A percentile compares a stretch with the other conserved stretches of the same genome.
These are phyloP conservation scores for Fusarium sororula DNA, from an alignment of 2,329 filamentous ascomycete genomes.

Conservation along the genomic window DNA sequence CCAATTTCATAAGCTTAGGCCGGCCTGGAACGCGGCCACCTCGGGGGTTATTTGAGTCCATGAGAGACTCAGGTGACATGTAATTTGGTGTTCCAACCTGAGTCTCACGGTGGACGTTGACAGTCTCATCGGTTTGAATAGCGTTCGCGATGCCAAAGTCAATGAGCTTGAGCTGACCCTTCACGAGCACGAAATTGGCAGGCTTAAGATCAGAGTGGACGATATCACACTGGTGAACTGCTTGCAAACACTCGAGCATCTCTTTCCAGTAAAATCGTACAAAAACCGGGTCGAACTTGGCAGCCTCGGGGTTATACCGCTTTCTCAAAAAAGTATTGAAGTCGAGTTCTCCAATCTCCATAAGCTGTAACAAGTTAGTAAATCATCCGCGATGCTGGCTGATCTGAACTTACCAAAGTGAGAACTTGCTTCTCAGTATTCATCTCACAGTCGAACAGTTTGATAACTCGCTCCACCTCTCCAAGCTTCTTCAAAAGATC, in stretches of 20 bases:
- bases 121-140: constrained; percentile 93
- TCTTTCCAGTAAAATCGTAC: constrained; percentile 99
- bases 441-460: constrained; percentile 90
- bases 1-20: constrained; percentile 90
- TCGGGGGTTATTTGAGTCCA: constrained; percentile 79
- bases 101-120: constrained; percentile 95
- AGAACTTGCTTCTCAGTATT: constrained; percentile 91
- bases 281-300: constrained; percentile 86
- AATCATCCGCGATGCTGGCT: background rate
- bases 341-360: constrained; percentile 97
- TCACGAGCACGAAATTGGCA: constrained; percentile 93
- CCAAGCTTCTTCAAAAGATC: constrained; percentile 84
- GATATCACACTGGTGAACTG: constrained; percentile 89
- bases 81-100: constrained; percentile 98
- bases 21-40: constrained; percentile 54
- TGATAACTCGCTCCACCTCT: constrained; percentile 88
- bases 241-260: constrained; percentile 94
- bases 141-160: constrained; percentile 99
- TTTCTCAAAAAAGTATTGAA: constrained; percentile 85
- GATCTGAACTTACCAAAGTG: constrained; percentile 72
- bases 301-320: constrained; percentile 75
- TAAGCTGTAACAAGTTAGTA: constrained; percentile 67
- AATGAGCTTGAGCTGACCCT: constrained; percentile 91
- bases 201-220: constrained; percentile 98
- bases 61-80: constrained; percentile 95